Percentiles rank a stretch among this genome's conserved stretches.
phyloP scores from a whole-genome alignment of 768 basidiomycete species.

The Tylopilus plumbeoviolaceoides region DNA sequence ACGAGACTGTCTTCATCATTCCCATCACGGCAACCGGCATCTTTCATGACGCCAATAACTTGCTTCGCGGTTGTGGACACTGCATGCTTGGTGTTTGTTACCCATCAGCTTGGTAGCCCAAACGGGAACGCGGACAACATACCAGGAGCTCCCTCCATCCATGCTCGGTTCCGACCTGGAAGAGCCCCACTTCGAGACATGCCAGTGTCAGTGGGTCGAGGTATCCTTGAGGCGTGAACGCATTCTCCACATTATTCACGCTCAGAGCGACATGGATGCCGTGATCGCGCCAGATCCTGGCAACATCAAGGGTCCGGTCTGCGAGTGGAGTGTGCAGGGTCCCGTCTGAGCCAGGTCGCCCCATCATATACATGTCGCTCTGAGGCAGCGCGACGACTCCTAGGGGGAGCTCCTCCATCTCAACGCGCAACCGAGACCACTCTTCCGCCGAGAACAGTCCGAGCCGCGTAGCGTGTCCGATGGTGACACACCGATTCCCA shows the following conservation, averaged over 20 bases:
- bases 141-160: constrained; percentile 50
- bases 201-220: constrained; percentile 59
- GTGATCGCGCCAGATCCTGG: constrained; percentile 39
- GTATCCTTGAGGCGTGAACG: constrained; percentile 66
- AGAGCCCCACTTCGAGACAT: constrained; percentile 54
- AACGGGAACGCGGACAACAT: constrained; percentile 14
- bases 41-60: constrained; percentile 38
- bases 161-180: constrained; percentile 49
- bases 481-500: constrained; percentile 41
- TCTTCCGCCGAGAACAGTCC: constrained; percentile 45
- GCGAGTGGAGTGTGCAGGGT: constrained; percentile 32
- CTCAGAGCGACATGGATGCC: constrained; percentile 50
- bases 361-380: constrained; percentile 69
- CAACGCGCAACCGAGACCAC: constrained; percentile 41
- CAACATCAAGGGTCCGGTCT: constrained; percentile 55
- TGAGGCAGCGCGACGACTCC: constrained; percentile 56
- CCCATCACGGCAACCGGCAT: not conserved
- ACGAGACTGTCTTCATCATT: constrained; percentile 24
- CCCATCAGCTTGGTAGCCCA: constrained; percentile 2
- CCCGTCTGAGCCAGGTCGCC: constrained; percentile 29
- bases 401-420: constrained; percentile 41
- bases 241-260: constrained; percentile 64
- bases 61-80: constrained; percentile 51
- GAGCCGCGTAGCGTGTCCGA: constrained; percentile 60
- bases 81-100: constrained; percentile 35